Conservation (phyloP, 2,329 filamentous ascomycete species). For the Calonectria leucothoes region DNA sequence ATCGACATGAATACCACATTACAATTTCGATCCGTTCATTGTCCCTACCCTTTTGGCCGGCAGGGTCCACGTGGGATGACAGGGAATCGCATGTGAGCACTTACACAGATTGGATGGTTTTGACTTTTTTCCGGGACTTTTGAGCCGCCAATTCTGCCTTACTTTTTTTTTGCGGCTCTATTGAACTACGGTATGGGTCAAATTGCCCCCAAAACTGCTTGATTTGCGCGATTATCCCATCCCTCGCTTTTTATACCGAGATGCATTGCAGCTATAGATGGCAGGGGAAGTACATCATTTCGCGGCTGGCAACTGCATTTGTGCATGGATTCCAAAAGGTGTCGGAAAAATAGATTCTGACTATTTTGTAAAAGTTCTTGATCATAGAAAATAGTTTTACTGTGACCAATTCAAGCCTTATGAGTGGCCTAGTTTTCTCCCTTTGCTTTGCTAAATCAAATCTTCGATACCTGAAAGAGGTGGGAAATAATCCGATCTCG, state of each 20-base stretch:
- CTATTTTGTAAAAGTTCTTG: too few relatives aligned
- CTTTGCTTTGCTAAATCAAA: too few relatives aligned
- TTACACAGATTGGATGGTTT: not conserved
- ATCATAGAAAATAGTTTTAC: too few relatives aligned
- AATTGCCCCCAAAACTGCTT: not conserved
- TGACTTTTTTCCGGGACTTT: not conserved
- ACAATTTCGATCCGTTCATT: not conserved
- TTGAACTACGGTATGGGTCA: not conserved
- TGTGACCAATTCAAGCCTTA: too few relatives aligned
- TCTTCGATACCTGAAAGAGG: too few relatives aligned
- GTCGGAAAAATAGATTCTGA: too few relatives aligned
- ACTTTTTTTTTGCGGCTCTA: not conserved
- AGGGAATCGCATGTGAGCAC: not conserved
- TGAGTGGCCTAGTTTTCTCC: too few relatives aligned
- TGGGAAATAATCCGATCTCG: too few relatives aligned
- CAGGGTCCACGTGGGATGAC: not conserved
- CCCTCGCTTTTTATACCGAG: not conserved
- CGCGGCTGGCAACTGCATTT: not conserved
- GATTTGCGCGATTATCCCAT: not conserved
- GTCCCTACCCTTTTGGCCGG: not conserved
- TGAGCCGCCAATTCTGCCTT: not conserved
- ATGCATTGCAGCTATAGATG: not conserved
- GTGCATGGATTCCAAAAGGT: not conserved
- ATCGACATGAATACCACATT: not conserved
- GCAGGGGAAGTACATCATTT: not conserved